These are phyloP conservation scores for Pichia norvegensis DNA, from an alignment of 1,139 yeast species.

Conservation along the genomic window DNA sequence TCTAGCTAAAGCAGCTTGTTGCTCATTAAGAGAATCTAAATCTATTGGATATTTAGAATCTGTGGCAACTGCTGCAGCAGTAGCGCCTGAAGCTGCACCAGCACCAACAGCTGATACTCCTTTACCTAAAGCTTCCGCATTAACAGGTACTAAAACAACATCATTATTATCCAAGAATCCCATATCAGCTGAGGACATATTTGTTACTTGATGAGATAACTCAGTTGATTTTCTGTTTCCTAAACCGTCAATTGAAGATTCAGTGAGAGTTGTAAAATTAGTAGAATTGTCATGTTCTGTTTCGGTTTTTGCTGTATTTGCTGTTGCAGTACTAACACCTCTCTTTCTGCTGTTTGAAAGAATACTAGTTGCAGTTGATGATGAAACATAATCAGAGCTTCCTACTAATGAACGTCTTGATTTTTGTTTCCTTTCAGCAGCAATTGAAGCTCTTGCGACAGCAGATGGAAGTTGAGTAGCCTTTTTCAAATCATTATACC, in stretches of 20 bases:
- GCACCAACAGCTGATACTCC: neutral
- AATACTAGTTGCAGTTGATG: slow-evolving; percentile 11
- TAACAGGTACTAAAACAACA: slow-evolving; percentile 14
- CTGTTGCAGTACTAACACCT: slow-evolving; percentile 13
- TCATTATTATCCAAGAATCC: slow-evolving; percentile 14
- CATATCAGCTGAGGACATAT: slow-evolving; percentile 8
- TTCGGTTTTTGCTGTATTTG: slow-evolving; percentile 10
- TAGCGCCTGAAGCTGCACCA: neutral
- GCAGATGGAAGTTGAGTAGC: slow-evolving; percentile 56
- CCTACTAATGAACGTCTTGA: slow-evolving; percentile 13
- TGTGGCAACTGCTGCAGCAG: neutral
- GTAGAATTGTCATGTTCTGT: slow-evolving; percentile 1
- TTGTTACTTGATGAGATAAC: slow-evolving; percentile 7
- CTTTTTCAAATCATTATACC: slow-evolving; percentile 73
- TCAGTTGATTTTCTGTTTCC: slow-evolving; percentile 1
- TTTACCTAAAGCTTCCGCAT: slow-evolving; percentile 2
- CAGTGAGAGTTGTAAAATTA: neutral
- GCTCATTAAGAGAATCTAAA: slow-evolving; percentile 9
- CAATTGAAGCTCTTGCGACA: slow-evolving; percentile 37
- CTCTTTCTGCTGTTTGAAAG: slow-evolving; percentile 9
- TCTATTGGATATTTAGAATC: neutral
- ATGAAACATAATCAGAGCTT: slow-evolving; percentile 1
- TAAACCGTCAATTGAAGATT: neutral
- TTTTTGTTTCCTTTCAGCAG: slow-evolving; percentile 30
- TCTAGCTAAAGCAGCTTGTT: slow-evolving; percentile 13